These are phyloP conservation scores for Moesziomyces sp. DNA, from an alignment of 1,284 basidiomycete species.

Conservation along the genomic window DNA sequence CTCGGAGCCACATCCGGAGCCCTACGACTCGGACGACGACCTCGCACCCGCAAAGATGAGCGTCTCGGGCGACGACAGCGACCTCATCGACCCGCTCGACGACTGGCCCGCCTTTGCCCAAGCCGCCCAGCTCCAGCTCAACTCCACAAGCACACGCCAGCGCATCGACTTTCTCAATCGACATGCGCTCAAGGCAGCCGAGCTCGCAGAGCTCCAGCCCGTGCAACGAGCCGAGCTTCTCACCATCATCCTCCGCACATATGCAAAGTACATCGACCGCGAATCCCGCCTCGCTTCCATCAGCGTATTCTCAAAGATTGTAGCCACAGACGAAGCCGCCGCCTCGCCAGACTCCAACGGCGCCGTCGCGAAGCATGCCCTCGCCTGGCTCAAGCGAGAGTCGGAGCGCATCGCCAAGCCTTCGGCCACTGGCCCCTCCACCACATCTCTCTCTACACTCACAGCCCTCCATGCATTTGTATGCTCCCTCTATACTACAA, in stretches of 20 bases:
- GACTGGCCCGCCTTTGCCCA: conserved; percentile 55
- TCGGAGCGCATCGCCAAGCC: conserved; percentile 69
- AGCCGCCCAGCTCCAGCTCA: conserved; percentile 30
- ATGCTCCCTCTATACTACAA: conserved; percentile 73
- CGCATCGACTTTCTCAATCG: conserved; percentile 47
- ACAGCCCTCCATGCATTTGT: conserved; percentile 81
- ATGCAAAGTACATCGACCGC: conserved; percentile 80
- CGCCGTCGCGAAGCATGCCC: conserved; percentile 76
- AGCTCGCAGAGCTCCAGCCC: conserved; percentile 70
- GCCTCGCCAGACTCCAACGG: conserved; percentile 61
- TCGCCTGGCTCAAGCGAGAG: conserved; percentile 79
- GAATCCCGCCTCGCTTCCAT: conserved; percentile 79
- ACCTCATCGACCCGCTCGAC: conserved; percentile 23
- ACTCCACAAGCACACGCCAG: conserved; percentile 39
- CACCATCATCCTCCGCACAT: conserved; percentile 77
- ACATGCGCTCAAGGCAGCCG: conserved; percentile 34
- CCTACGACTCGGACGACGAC: conserved; percentile 63
- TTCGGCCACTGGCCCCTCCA: conserved; percentile 23
- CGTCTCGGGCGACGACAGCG: conserved; percentile 28
- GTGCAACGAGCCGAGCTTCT: conserved; percentile 79
- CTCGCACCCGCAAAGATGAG: conserved; percentile 52
- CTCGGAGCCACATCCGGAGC: conserved; percentile 37
- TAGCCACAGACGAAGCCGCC: conserved; percentile 72
- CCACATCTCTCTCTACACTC: conserved; percentile 70
- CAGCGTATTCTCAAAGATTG: conserved; percentile 74